Evolutionary conservation across 2,329 filamentous ascomycete genomes (phyloP).

Genomic region (Ophiostoma australiae): DNA sequence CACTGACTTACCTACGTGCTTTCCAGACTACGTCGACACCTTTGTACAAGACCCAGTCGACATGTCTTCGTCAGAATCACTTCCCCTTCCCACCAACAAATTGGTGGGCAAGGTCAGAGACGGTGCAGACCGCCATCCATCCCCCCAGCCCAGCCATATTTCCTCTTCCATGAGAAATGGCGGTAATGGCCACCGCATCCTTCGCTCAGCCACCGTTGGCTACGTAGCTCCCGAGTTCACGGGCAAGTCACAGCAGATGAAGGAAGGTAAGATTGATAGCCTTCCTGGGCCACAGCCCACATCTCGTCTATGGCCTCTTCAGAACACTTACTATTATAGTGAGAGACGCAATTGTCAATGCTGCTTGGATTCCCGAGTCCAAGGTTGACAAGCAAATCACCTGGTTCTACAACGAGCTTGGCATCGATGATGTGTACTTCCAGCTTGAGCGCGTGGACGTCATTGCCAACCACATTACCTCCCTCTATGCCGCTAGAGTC

Average conservation of each 20-base stretch:
- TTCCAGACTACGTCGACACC: conserved; percentile 36
- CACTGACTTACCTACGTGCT: conserved; percentile 34
- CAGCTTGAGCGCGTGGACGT: conserved; percentile 79
- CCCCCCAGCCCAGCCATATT: conserved; percentile 83
- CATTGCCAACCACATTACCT: conserved; percentile 91
- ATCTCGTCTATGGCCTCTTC: background rate
- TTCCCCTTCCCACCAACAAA: conserved; percentile 29
- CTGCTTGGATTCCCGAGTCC: conserved; percentile 78
- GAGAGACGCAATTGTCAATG: conserved; percentile 70
- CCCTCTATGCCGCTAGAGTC: conserved; percentile 93
- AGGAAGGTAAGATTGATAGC: conserved; percentile 52
- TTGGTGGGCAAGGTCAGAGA: conserved; percentile 33
- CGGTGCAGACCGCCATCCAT: conserved; percentile 61
- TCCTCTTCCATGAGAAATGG: conserved; percentile 55
- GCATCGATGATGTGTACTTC: conserved; percentile 98
- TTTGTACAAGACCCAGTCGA: conserved; percentile 33
- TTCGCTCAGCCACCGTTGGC: conserved; percentile 85
- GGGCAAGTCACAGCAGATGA: conserved; percentile 88
- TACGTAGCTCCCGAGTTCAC: conserved; percentile 93
- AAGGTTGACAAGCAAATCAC: conserved; percentile 80
- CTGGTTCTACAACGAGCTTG: conserved; percentile 95
- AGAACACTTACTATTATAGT: conserved; percentile 46
- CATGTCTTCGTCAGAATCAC: conserved; percentile 31
- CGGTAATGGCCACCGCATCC: conserved; percentile 63
- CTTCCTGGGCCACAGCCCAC: no score